phyloP scores from a whole-genome alignment of 192 early-diverging fungal species.

The Podila horticola region DNA sequence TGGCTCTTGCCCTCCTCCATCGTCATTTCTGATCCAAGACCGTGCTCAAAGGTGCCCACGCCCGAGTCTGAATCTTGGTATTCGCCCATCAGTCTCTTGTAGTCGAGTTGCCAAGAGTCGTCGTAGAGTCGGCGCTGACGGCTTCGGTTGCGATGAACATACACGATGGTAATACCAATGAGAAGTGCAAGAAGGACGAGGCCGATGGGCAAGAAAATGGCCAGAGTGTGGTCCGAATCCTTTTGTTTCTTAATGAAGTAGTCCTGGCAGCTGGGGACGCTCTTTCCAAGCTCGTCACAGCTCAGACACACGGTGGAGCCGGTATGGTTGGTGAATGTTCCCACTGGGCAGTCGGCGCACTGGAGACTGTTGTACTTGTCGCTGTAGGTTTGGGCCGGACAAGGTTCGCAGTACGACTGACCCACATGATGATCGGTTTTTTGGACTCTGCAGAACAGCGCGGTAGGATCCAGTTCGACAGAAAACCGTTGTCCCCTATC shows the following conservation, averaged over 20 bases:
- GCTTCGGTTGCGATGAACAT: conserved; percentile 18
- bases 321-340: conserved; percentile 23
- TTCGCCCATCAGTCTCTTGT: conserved; percentile 42
- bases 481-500: conserved; percentile 14
- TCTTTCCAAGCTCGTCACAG: conserved; percentile 25
- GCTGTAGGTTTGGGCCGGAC: conserved; percentile 19
- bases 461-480: not conserved
- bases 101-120: conserved; percentile 49
- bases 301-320: conserved; percentile 21
- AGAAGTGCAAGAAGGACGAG: conserved; percentile 5
- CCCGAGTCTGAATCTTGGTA: conserved; percentile 25
- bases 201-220: conserved; percentile 27
- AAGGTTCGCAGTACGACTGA: conserved; percentile 24
- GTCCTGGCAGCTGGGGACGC: conserved; percentile 8
- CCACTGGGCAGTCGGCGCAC: conserved; percentile 21
- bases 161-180: not conserved
- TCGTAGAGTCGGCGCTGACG: conserved; percentile 29
- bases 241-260: conserved; percentile 20
- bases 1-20: not conserved
- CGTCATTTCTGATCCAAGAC: not conserved
- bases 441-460: conserved; percentile 12
- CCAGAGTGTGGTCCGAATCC: conserved; percentile 12
- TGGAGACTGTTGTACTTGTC: conserved; percentile 20
- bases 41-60: conserved; percentile 16
- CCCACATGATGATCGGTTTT: conserved; percentile 4